A percentile compares a stretch with the other conserved stretches of the same genome.
phyloP scores from a whole-genome alignment of 371 early-diverging fungal species.

The Rhizomucor miehei region DNA sequence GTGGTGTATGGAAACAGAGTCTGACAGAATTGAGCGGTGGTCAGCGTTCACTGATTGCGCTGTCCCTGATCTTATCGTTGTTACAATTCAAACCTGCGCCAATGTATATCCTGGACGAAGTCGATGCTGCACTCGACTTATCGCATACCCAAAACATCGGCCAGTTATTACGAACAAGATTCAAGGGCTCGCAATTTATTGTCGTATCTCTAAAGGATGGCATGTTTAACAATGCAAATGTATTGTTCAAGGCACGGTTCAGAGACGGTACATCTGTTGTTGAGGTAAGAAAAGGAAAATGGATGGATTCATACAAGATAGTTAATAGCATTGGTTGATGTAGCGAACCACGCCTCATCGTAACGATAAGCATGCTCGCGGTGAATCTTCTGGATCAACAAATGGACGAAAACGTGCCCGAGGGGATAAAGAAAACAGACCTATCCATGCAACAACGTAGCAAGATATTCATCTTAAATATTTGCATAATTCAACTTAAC shows the following conservation, averaged over 20 bases:
- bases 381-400: neutral
- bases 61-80: constrained; percentile 96
- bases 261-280: constrained; percentile 96
- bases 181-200: constrained; percentile 98
- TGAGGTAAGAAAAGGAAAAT: constrained; percentile 51
- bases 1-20: constrained; percentile 97
- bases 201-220: constrained; percentile 99
- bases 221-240: constrained; percentile 99
- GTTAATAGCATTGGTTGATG: too few relatives aligned
- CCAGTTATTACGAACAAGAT: constrained; percentile 91
- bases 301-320: neutral
- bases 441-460: neutral
- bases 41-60: constrained; percentile 95
- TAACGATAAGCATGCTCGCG: constrained; percentile 6
- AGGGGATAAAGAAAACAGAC: constrained; percentile 15
- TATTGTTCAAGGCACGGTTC: constrained; percentile 94
- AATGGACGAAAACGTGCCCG: constrained; percentile 11
- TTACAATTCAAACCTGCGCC: constrained; percentile 99
- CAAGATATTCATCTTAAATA: too few relatives aligned
- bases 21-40: constrained; percentile 99
- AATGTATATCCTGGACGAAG: constrained; percentile 99
- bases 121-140: constrained; percentile 99
- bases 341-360: constrained; percentile 12
- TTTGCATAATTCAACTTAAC: too few relatives aligned
- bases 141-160: constrained; percentile 99